Percentiles rank a stretch among this genome's conserved stretches.
These are phyloP conservation scores for Canna indica DNA, from an alignment of 176 grass and related monocot genomes.

Conservation along the genomic window DNA sequence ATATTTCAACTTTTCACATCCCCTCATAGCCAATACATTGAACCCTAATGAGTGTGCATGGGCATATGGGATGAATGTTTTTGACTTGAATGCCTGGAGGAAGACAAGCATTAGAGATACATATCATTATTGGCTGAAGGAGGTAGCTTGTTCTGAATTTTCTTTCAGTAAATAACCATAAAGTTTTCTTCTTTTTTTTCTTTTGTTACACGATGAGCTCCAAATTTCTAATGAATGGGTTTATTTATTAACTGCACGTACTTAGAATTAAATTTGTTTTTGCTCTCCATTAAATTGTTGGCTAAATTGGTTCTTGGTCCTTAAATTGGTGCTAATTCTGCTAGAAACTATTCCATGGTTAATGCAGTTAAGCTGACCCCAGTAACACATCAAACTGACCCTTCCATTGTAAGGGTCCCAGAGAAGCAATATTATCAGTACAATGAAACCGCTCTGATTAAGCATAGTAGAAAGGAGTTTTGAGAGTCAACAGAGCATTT, in stretches of 20 bases:
- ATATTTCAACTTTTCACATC: constrained; percentile 97
- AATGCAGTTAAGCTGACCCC: not conserved
- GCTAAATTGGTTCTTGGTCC: not conserved
- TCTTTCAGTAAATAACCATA: not conserved
- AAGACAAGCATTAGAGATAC: constrained; percentile 78
- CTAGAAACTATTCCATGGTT: not conserved
- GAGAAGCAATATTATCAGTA: too few relatives aligned
- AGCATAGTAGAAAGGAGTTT: too few relatives aligned
- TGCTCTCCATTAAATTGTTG: not conserved
- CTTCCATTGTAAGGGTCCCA: too few relatives aligned
- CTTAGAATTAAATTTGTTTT: not conserved
- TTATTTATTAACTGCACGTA: not conserved
- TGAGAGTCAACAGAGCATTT: too few relatives aligned
- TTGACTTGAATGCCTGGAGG: constrained; percentile 80
- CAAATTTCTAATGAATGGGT: not conserved
- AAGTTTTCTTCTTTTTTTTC: not conserved
- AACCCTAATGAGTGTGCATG: constrained; percentile 85
- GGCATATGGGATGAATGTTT: constrained; percentile 97
- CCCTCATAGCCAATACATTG: constrained; percentile 64
- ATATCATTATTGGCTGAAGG: constrained; percentile 90
- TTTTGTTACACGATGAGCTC: not conserved
- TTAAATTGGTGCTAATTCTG: not conserved
- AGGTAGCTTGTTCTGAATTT: constrained; percentile 34
- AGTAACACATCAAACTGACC: too few relatives aligned
- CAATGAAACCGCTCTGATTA: too few relatives aligned